Evolutionary conservation across 1,139 yeast species (phyloP), one percentile per base, ranked within the genome.

Genomic region (Taphrina pruni): DNA sequence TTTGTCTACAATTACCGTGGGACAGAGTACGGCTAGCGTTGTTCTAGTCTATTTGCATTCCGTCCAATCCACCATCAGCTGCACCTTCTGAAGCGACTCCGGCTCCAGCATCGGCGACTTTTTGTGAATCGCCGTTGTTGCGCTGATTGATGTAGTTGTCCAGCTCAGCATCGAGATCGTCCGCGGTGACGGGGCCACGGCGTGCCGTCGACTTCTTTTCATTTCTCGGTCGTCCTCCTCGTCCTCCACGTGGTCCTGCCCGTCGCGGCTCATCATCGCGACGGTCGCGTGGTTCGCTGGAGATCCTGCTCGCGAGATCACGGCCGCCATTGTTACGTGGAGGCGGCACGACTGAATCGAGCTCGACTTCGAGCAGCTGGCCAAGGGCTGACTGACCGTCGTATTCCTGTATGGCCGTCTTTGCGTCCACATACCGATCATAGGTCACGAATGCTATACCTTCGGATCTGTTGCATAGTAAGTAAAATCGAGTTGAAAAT

Each of bases 151-250:
- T 46, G 46, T 64, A 64, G 20, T 56, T 57, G 38, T 64, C 67
- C 48, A 64, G 46, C 61, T 64, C 67, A 3, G 60, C 61, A 38
- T 64, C 67, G 2, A 64, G 61, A 14, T 54, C 61, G 48, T 64
- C 67, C 20, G 56, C 60, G 7, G 67, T 64, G 45, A 57, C 67
- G 3, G 67, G 67, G 4, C 67, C 67, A 1, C 67, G 67, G 35
- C 61, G 54, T 12, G 51, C 45, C 14, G 50, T 43, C 21, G 60
- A 14, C 9, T 38, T 11, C 26, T 45, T 58, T 41, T 58, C 62
- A 9, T 32, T 11, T 12, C 60, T 14, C 7, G 38, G 38, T 21
- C 14, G 36, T 26, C 32, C 17, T 14, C 52, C 54, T 1, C 62
- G 38, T 26, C 62, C 62, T 20, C 54, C 32, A 20, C 60, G 48